Evolutionary conservation across 805 yeast genomes (phyloP), one percentile per base, ranked within the genome.

Genomic region (Saccharomycopsis capsularis): DNA sequence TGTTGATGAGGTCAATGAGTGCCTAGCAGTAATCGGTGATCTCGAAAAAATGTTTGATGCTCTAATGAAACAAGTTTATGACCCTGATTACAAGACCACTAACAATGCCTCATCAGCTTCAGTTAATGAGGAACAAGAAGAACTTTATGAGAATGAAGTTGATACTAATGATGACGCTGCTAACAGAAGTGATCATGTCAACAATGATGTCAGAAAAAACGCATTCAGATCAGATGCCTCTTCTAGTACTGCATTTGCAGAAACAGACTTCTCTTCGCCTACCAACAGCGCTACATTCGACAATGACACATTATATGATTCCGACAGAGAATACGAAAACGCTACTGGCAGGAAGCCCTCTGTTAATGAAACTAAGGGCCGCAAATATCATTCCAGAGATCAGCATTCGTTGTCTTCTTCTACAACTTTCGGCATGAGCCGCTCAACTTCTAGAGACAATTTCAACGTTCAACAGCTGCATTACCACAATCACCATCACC

Each of bases 1-100:
- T 55, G 65, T 68, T 19, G 73, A 71, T 36, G 74, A 73, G 6
- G 73, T 76, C 41, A 69, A 72, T 65, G 83, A 79, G 58, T 77
- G 82, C 54, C 68, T 79, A 50, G 78, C 79, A 0, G 78, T 78
- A 35, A 77, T 79, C 13, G 71, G 68, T 48, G 83, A 79, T 54
- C 74, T 79, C 65, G 83, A 78, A 56, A 73, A 75, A 55, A 79
- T 79, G 82, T 78, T 77, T 59, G 79, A 77, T 30, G 72, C 74
- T 1, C 63, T 69, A 63, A 63, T 62, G 47, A 39, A 36, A 25
- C 43, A 54, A 40, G 48, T 53, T 11, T 47, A 48, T 34, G 55
- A 52, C 6, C 48, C 50, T 7, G 52, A 49, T 6, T 43, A 18
- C 2, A 41, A 41, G 30, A 19, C 48, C 27, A 9, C 38, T 11